Base-by-base conservation (phyloP, 768 basidiomycete genomes). In the Phaeolepiota aurea region DNA sequence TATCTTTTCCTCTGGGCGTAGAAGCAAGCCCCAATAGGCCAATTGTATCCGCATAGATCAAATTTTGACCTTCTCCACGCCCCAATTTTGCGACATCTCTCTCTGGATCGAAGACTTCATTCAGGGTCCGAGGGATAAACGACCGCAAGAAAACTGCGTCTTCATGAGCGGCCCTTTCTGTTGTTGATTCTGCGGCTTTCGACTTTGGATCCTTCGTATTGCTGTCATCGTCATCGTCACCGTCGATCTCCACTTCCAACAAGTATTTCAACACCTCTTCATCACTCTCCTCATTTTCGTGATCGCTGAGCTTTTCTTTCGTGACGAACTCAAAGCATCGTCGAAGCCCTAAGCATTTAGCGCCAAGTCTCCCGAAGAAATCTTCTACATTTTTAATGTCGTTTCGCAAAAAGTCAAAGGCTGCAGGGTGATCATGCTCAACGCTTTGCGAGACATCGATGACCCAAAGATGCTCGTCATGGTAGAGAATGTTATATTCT, bases 371-470 rank as follows among this genome's bases (percentile, higher is more conserved):
- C 3, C 74, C 71, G 57, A 97, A 99, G 60, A 87, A 99, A 23
- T 92, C 93, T 44, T 96, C 91, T 32, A 92, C 70, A 56, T 99
- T 98, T 50, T 79, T 81, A 37, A 99, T 75, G 59, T 99, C 96
- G 33, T 73, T 80, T 19, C 93, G 82, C 25, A 99, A 72, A 63
- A 99, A 99, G 60, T 99, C 94, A 56, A 92, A 97, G 0, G 96
- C 90, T 20, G 84, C 72, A 0, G 94, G 96, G 52, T 99, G 96
- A 59, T 98, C 94, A 55, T 97, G 93, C 53, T 99, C 96, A 23
- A 99, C 93, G 47, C 90, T 93, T 57, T 99, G 96, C 1, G 93
- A 96, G 44, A 99, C 96, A 59, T 99, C 96, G 63, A 99, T 98
- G 51, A 98, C 83, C 61, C 77, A 91, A 13, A 96, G 72, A 53